Evolutionary conservation across 306 rosid genomes (phyloP).

Genomic region (Rosa rugosa): DNA sequence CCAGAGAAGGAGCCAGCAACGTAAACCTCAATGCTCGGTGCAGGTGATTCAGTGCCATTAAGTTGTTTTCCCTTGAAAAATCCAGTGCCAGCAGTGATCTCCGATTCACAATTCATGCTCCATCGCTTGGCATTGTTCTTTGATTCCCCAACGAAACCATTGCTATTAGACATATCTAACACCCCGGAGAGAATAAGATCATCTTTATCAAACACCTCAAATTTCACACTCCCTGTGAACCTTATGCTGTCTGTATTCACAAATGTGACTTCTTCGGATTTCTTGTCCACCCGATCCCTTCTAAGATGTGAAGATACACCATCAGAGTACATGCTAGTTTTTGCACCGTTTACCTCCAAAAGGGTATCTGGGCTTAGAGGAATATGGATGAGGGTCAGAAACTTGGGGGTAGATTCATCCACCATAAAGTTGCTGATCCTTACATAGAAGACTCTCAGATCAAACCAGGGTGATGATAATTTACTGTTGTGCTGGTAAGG

Average conservation of each 20-base stretch:
- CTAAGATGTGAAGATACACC: slow-evolving; percentile 77
- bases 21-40: slow-evolving; percentile 82
- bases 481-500: slow-evolving; percentile 57
- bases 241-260: slow-evolving; percentile 83
- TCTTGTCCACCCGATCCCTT: slow-evolving; percentile 83
- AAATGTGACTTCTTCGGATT: slow-evolving; percentile 81
- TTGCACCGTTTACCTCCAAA: slow-evolving; percentile 82
- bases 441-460: slow-evolving; percentile 85
- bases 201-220: slow-evolving; percentile 72
- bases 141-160: slow-evolving; percentile 54
- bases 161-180: slow-evolving; percentile 65
- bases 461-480: slow-evolving; percentile 68
- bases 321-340: slow-evolving; percentile 58
- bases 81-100: slow-evolving; percentile 44
- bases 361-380: slow-evolving; percentile 78
- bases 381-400: slow-evolving; percentile 66
- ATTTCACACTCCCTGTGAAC: slow-evolving; percentile 70
- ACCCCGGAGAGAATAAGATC: slow-evolving; percentile 72
- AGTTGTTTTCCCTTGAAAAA: slow-evolving; percentile 68
- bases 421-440: slow-evolving; percentile 68
- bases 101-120: slow-evolving; percentile 76
- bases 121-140: slow-evolving; percentile 52
- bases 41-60: slow-evolving; percentile 37
- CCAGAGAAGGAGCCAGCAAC: slow-evolving; percentile 83
- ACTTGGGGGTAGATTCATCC: slow-evolving; percentile 69